Evolutionary conservation across 345 rosid genomes (phyloP).

Genomic region (Lumnitzera racemosa): DNA sequence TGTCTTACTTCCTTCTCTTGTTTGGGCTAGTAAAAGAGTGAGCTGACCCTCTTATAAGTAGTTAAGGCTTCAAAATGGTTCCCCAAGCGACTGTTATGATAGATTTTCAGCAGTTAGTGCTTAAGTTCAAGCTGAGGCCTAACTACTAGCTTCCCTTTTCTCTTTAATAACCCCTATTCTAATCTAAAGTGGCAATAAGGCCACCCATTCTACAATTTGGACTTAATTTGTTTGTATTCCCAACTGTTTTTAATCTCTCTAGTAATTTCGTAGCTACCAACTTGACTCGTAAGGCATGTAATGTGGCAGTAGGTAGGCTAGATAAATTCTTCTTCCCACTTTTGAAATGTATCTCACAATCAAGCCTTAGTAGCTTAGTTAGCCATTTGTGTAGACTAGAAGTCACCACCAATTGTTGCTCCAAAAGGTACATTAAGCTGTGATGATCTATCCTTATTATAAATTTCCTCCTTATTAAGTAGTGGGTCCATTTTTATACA

Average conservation of each 20-base stretch:
- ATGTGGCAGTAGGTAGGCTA: neutral
- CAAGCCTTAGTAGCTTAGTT: conserved; percentile 1
- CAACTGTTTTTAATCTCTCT: neutral
- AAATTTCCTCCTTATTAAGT: neutral
- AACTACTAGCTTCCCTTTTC: no score
- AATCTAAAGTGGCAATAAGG: no score
- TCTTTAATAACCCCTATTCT: no score
- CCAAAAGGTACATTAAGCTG: neutral
- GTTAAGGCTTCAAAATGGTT: neutral
- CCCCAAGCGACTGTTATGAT: neutral
- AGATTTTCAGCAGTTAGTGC: neutral
- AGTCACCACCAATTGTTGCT: neutral
- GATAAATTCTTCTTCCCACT: conserved; percentile 1
- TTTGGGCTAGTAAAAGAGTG: neutral
- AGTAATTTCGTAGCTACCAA: neutral
- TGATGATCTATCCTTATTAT: neutral
- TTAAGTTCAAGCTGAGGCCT: no score
- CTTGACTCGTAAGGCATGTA: no score
- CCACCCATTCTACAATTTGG: no score
- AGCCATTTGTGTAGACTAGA: neutral
- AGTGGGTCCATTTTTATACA: conserved; percentile 2
- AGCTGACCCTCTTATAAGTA: neutral
- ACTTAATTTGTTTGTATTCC: no score
- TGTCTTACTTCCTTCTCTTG: neutral
- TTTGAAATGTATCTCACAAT: neutral